Base-by-base conservation (phyloP, 495 filamentous ascomycete species). In the Neurospora sp. region DNA sequence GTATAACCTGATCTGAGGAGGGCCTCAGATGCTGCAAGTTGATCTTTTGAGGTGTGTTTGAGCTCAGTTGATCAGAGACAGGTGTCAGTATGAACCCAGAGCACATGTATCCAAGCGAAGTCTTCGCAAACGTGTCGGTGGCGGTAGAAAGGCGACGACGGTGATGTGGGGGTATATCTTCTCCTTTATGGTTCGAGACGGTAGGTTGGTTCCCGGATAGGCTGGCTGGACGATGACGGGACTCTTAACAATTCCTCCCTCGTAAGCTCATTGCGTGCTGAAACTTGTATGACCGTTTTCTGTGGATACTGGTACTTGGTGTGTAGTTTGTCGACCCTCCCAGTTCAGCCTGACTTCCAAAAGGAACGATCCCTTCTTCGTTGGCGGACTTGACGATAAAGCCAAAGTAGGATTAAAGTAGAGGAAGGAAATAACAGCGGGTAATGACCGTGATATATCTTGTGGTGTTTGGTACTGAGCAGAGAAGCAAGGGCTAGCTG, bases 371-470 rank as follows among this genome's bases (percentile, higher is more conserved):
- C 27, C 27, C 22, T 37, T 61, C 27, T 37, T 65, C 14, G 27
- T 65, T 65, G 53, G 14, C 16, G 12, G 53, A 35, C 53, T 65
- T 65, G 12, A 65, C 22, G 27, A 65, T 37, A 35, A 65, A 65
- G 53, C 12, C 22, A 35, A 65, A 65, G 53, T 18, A 65, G 27
- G 35, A 35, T 65, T 4, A 61, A 31, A 31, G 27, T 16, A 37
- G 53, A 35, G 14, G 53, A 65, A 65, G 48, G 20, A 37, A 35
- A 35, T 35, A 73, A 76, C 75, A 73, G 79, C 75, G 81, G 81
- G 81, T 77, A 78, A 76, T 79, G 79, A 77, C 78, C 77, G 81
- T 79, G 83, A 84, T 85, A 84, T 85, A 84, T 83, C 82, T 80
- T 85, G 81, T 83, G 82, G 83, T 84, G 79, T 84, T 81, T 81